Base-by-base conservation (phyloP, 139 green algal genomes). In the Parachlorella kessleri region DNA sequence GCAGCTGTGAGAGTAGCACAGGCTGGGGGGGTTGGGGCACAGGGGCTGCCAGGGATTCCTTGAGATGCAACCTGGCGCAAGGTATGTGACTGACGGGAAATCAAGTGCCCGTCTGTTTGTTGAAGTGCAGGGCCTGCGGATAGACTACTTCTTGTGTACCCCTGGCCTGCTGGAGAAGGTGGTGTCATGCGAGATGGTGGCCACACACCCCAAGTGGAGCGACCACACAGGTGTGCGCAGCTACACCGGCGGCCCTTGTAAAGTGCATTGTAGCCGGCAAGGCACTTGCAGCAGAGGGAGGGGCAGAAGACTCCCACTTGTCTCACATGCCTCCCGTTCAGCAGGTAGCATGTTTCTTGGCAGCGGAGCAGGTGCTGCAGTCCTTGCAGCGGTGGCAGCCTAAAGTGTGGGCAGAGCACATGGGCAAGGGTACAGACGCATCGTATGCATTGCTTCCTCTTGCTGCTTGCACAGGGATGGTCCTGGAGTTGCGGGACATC, bases 101-200 rank as follows among this genome's bases (percentile, higher is more conserved):
- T n/a, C n/a, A n/a, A n/a, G n/a, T n/a, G n/a, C n/a, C n/a, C n/a
- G n/a, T n/a, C n/a, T n/a, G n/a, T n/a, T n/a, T n/a, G n/a, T n/a
- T n/a, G n/a, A n/a, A n/a, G n/a, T n/a, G n/a, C n/a, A 92, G 88
- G 92, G 92, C 28, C 69, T 89, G 35, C 83, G 91, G 35, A 93
- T 96, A 28, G 92, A 95, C 83, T 95, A 88, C 59, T 85, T 88
- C 24, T 76, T 94, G 21, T 70, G 83, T 41, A 86, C 67, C 4
- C 85, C 83, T 0, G 83, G 65, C 21, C 78, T 96, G 53, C 72
- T 94, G 74, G 26, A 36, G 4, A 74, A 76, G 8, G 75, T 95
- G 0, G 78, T 71, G 3, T 80, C 71, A 0, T 94, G 91, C 55
- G 90, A 94, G 72, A 69, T 94, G 14, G 39, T 94, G 18, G 28